Percentiles rank a stretch among this genome's conserved stretches.
Conservation (phyloP, 75 land plant genomes). For the Cupressus sempervirens region DNA sequence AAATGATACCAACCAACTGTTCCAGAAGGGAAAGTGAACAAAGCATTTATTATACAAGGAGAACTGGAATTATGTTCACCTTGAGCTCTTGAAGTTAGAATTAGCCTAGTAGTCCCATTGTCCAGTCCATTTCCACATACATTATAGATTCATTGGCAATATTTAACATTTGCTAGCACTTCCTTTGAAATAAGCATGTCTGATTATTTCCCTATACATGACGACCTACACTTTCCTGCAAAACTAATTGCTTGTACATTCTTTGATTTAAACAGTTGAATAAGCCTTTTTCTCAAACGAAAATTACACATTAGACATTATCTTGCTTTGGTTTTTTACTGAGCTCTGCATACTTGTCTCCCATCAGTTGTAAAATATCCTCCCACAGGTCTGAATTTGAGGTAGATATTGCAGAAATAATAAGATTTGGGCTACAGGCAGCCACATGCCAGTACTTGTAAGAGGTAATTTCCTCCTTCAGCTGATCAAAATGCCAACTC, state of each 20-base stretch:
- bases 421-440: conserved; percentile 65
- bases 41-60: neutral
- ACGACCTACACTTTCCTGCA: neutral
- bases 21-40: neutral
- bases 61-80: neutral
- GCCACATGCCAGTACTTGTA: conserved; percentile 72
- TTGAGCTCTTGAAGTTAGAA: neutral
- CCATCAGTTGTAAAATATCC: conserved; percentile 67
- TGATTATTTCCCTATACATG: neutral
- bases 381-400: conserved; percentile 58
- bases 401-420: conserved; percentile 28
- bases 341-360: conserved; percentile 42
- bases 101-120: neutral
- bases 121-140: neutral
- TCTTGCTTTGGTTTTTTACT: neutral
- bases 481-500: conserved; percentile 71
- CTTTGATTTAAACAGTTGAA: neutral
- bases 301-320: neutral
- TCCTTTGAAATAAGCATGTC: neutral
- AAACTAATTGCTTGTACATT: neutral
- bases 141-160: neutral
- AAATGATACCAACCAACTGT: neutral
- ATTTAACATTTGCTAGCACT: neutral
- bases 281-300: neutral
- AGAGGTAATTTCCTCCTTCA: conserved; percentile 61